Evolutionary conservation across 2,329 filamentous ascomycete species (phyloP), one percentile per base, ranked within the genome.

Genomic region (Colletotrichum liaoningense): DNA sequence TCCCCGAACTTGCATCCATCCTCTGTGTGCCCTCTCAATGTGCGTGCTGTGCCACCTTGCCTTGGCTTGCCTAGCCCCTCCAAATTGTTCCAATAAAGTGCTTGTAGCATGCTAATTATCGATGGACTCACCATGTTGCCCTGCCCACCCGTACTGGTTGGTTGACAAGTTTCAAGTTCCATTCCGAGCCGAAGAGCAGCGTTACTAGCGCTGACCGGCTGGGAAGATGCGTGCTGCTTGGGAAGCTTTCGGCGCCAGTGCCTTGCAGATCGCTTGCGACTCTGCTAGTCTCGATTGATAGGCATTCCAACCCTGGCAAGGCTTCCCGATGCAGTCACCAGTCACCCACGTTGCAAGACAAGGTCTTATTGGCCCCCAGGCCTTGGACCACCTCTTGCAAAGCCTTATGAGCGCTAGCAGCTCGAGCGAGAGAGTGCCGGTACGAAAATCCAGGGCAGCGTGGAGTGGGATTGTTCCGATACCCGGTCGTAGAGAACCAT

Each of bases 141-240:
- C 30, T 58, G 24, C n/a, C 54, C 24, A 30, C 26, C n/a, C 42
- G 42, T 19, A 49, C 33, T 54, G 55, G 67, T 70, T 73, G 60
- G 67, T 33, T 28, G 55, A 57, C 54, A 46, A 60, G 56, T 22
- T 35, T 52, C 24, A 49, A 65, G 60, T 52, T 3, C 16, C 67
- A 66, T 66, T 69, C 67, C 67, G 19, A 73, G 54, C 55, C 30
- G 33, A 26, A 24, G 8, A 26, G 28, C 55, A 55, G 70, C 66
- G 59, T 69, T 56, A 28, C 71, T 73, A 73, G 67, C 67, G 60
- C 70, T 71, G 71, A 62, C 62, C 12, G 65, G 46, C 55, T 66
- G 49, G 38, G 24, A 33, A 59, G 22, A 35, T 35, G 33, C 33
- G 11, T 35, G 38, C 6, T 42, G 38, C 14, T 14, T 42, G 38